A percentile compares a stretch with the other conserved stretches of the same genome.
Evolutionary conservation across 2,329 filamentous ascomycete genomes (phyloP).

Genomic region (Podosphaera xanthii): DNA sequence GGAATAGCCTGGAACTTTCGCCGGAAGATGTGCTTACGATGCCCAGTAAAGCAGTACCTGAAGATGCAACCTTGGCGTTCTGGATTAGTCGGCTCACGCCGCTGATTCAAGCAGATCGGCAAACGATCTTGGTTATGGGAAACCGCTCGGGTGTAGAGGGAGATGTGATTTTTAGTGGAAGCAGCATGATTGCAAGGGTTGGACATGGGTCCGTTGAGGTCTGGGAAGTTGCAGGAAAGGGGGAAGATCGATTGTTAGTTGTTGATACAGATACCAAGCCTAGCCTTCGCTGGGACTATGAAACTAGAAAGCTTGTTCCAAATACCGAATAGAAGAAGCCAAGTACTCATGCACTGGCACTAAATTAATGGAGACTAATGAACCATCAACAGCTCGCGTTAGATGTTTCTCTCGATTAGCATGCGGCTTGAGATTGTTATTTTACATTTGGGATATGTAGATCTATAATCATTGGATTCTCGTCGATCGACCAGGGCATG

Average conservation of each 20-base stretch:
- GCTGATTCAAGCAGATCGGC: background rate
- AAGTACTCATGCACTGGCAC: too few relatives aligned
- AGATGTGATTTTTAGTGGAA: background rate
- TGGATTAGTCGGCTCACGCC: background rate
- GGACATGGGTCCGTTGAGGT: background rate
- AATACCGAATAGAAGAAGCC: too few relatives aligned
- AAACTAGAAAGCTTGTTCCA: background rate
- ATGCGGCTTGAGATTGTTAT: too few relatives aligned
- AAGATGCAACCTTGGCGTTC: background rate
- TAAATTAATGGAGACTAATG: too few relatives aligned
- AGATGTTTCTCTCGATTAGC: too few relatives aligned
- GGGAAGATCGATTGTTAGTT: background rate
- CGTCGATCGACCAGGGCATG: too few relatives aligned
- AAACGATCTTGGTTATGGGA: background rate
- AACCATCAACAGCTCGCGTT: too few relatives aligned
- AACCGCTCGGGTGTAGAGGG: background rate
- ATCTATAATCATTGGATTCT: too few relatives aligned
- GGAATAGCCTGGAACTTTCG: background rate
- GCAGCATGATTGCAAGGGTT: background rate
- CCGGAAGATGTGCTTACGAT: background rate
- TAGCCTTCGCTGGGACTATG: background rate
- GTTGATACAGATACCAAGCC: background rate
- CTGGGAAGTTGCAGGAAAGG: background rate
- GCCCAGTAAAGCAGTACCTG: background rate
- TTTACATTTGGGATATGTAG: too few relatives aligned